These are phyloP conservation scores for Starmerella gropengiesseri DNA, from an alignment of 805 yeast genomes.

Conservation along the genomic window DNA sequence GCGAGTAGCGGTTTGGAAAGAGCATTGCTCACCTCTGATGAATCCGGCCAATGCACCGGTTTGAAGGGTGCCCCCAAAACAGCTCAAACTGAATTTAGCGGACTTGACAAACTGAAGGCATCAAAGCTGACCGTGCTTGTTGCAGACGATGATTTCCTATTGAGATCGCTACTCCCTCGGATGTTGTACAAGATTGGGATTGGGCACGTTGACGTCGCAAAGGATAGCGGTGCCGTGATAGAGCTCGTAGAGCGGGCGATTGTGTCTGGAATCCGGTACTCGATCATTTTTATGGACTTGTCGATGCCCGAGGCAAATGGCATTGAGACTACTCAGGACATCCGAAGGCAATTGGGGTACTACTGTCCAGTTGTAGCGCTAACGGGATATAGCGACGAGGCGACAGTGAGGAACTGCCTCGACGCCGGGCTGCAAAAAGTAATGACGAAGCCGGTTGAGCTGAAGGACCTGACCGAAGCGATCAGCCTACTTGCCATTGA, in stretches of 20 bases:
- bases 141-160: constrained; percentile 85
- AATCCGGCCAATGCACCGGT: too few species aligned
- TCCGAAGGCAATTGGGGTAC: constrained; percentile 52
- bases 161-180: constrained; percentile 78
- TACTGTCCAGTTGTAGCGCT: constrained; percentile 78
- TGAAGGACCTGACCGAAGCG: constrained; percentile 1
- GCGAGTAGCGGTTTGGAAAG: too few species aligned
- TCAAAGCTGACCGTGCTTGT: constrained; percentile 44
- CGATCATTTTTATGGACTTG: constrained; percentile 27
- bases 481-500: constrained; percentile 2
- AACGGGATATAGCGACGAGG: constrained; percentile 86
- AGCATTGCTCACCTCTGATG: too few species aligned
- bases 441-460: constrained; percentile 74
- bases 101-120: too few species aligned
- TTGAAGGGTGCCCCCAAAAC: too few species aligned
- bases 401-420: constrained; percentile 66
- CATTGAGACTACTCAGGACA: constrained; percentile 32
- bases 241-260: constrained; percentile 47
- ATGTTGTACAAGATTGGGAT: constrained; percentile 77
- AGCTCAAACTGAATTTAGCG: neutral
- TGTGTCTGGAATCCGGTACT: constrained; percentile 29
- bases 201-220: constrained; percentile 57
- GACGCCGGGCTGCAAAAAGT: constrained; percentile 82
- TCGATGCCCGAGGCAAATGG: constrained; percentile 28
- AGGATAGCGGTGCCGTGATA: constrained; percentile 82